A percentile compares a stretch with the other conserved stretches of the same genome.
phyloP scores from a whole-genome alignment of 2,329 filamentous ascomycete genomes.

The Claviceps sorghi region DNA sequence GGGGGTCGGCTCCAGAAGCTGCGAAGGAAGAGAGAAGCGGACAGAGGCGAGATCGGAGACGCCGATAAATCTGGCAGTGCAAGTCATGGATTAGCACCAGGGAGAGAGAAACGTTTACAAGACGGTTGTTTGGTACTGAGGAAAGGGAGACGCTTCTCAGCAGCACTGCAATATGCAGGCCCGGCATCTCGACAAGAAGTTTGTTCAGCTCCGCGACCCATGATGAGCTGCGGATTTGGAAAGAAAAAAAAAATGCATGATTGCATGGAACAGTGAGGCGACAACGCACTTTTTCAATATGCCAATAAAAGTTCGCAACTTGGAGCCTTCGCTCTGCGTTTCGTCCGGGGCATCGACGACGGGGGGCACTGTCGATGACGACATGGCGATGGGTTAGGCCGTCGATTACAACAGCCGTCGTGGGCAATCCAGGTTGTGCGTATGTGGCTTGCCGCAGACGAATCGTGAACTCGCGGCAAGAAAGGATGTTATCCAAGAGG shows the following conservation, averaged over 20 bases:
- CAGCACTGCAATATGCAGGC: background rate
- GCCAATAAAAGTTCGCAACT: constrained; percentile 74
- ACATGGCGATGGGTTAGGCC: constrained; percentile 16
- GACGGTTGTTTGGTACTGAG: no score
- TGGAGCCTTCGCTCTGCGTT: constrained; percentile 61
- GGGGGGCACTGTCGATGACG: constrained; percentile 22
- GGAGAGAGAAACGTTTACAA: background rate
- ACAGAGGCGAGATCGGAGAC: constrained; percentile 91
- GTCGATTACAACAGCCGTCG: background rate
- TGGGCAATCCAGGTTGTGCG: no score
- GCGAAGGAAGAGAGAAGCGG: constrained; percentile 87
- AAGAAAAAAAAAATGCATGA: background rate
- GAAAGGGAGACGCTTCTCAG: background rate
- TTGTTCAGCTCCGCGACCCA: background rate
- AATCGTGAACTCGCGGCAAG: background rate
- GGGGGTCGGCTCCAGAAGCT: constrained; percentile 87
- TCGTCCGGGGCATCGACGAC: constrained; percentile 26
- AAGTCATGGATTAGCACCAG: constrained; percentile 5
- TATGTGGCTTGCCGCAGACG: background rate
- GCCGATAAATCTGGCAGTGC: constrained; percentile 65
- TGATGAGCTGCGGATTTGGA: background rate
- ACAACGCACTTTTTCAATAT: constrained; percentile 69
- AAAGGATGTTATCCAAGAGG: background rate
- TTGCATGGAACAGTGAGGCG: background rate
- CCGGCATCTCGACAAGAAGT: background rate